phyloP scores from a whole-genome alignment of 768 basidiomycete genomes.

The Candolleomyces eurysporus region DNA sequence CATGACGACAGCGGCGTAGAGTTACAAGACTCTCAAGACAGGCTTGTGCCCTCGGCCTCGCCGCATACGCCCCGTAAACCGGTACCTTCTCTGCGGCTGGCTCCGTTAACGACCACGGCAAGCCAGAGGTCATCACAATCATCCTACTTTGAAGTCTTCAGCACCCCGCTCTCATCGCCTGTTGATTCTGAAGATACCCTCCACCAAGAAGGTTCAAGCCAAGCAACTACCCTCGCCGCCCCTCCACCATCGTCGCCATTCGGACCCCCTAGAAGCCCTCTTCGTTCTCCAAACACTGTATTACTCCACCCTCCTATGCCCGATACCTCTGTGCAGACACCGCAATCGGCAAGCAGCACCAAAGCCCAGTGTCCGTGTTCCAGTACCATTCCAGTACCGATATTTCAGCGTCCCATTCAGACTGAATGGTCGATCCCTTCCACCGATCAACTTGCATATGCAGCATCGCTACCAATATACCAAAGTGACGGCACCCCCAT shows the following conservation, averaged over 20 bases:
- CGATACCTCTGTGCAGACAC: slow-evolving; percentile 1
- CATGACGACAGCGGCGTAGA: slow-evolving; percentile 2
- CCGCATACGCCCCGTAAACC: neutral
- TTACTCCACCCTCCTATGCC: slow-evolving; percentile 4
- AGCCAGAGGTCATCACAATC: neutral
- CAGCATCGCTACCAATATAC: slow-evolving; percentile 60
- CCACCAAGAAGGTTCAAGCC: neutral
- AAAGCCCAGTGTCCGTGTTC: slow-evolving; percentile 1
- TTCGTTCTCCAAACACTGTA: neutral
- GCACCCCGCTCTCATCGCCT: slow-evolving; percentile 1
- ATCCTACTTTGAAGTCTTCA: slow-evolving; percentile 3
- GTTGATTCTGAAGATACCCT: neutral
- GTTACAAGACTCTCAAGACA: neutral
- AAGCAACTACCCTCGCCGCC: neutral
- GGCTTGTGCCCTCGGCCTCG: neutral
- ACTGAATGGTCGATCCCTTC: slow-evolving; percentile 53
- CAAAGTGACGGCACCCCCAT: slow-evolving; percentile 65
- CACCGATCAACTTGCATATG: slow-evolving; percentile 53
- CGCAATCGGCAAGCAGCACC: slow-evolving; percentile 1
- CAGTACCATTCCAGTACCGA: neutral
- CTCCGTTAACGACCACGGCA: neutral
- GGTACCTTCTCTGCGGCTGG: neutral
- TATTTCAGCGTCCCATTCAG: slow-evolving; percentile 14
- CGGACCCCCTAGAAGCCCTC: neutral
- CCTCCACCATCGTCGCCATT: neutral